A percentile compares a stretch with the other conserved stretches of the same genome.
These are phyloP conservation scores for Mucor irregularis DNA, from an alignment of 371 early-diverging fungal species.

Conservation along the genomic window DNA sequence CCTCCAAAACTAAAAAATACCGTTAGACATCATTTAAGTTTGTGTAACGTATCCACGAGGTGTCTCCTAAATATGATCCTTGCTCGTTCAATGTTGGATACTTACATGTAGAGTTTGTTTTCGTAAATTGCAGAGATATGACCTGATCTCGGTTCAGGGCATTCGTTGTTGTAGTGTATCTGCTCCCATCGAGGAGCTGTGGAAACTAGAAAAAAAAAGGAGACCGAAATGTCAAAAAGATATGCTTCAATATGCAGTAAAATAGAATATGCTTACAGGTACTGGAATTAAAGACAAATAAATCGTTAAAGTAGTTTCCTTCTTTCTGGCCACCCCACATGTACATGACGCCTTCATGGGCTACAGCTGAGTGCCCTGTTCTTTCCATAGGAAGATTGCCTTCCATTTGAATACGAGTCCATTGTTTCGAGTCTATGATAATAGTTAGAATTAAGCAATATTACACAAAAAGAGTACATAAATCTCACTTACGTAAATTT, in stretches of 20 bases:
- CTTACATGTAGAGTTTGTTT: slow-evolving; percentile 66
- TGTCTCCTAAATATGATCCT: slow-evolving; percentile 11
- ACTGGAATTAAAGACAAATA: slow-evolving; percentile 67
- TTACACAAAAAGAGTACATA: neutral
- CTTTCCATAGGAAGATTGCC: slow-evolving; percentile 64
- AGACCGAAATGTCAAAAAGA: neutral
- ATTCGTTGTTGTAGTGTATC: slow-evolving; percentile 46
- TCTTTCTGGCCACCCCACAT: slow-evolving; percentile 75
- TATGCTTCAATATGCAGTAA: neutral
- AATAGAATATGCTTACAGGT: slow-evolving; percentile 37
- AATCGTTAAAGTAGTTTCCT: slow-evolving; percentile 68
- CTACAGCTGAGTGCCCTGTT: slow-evolving; percentile 67
- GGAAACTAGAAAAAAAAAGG: neutral
- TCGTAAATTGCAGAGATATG: slow-evolving; percentile 60
- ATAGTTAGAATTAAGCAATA: neutral
- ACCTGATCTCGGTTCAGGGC: slow-evolving; percentile 60
- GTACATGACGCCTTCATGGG: slow-evolving; percentile 66
- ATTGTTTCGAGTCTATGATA: slow-evolving; percentile 42
- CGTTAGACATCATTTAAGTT: slow-evolving; percentile 17
- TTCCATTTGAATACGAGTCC: slow-evolving; percentile 57
- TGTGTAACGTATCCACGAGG: slow-evolving; percentile 24
- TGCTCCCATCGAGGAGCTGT: slow-evolving; percentile 59
- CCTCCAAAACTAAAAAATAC: slow-evolving; percentile 64
- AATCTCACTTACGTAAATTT: slow-evolving; percentile 43
- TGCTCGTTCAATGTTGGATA: slow-evolving; percentile 1